A percentile compares a stretch with the other conserved stretches of the same genome.
phyloP scores from a whole-genome alignment of 352 stramenopile species.

The Phytophthora meadii region DNA sequence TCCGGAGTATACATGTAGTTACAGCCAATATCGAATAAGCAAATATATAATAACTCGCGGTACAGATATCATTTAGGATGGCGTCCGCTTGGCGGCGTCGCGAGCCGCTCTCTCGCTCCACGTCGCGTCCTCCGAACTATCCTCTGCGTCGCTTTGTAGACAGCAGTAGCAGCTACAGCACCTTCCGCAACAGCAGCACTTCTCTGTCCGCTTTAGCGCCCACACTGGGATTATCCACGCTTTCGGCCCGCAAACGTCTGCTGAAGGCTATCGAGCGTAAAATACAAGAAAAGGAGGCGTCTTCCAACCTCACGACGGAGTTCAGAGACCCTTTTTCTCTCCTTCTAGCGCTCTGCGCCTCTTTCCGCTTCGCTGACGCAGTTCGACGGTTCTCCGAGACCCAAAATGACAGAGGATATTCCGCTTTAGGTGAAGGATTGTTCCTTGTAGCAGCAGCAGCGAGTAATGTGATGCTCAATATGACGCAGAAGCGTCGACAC shows the following conservation, averaged over 20 bases:
- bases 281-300: slow-evolving; percentile 76
- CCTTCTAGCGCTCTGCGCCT: slow-evolving; percentile 69
- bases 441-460: slow-evolving; percentile 68
- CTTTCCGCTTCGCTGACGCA: slow-evolving; percentile 68
- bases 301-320: slow-evolving; percentile 66
- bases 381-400: slow-evolving; percentile 37
- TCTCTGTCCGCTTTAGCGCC: slow-evolving; percentile 1
- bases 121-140: slow-evolving; percentile 23
- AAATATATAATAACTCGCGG: no score
- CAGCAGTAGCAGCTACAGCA: slow-evolving; percentile 28
- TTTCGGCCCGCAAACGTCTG: slow-evolving; percentile 55
- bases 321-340: slow-evolving; percentile 78
- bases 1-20: no score
- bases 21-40: no score
- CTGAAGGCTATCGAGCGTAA: slow-evolving; percentile 74
- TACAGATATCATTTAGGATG: slow-evolving; percentile 10
- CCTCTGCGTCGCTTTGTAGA: slow-evolving; percentile 35
- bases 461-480: slow-evolving; percentile 73
- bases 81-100: slow-evolving; percentile 31
- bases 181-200: slow-evolving; percentile 22
- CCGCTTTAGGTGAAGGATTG: slow-evolving; percentile 54
- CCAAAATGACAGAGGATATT: slow-evolving; percentile 27
- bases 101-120: slow-evolving; percentile 19
- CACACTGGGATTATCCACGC: slow-evolving; percentile 60
- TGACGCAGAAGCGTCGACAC: slow-evolving; percentile 68